Conservation (phyloP, 495 filamentous ascomycete species). For the Penicillium angulare region DNA sequence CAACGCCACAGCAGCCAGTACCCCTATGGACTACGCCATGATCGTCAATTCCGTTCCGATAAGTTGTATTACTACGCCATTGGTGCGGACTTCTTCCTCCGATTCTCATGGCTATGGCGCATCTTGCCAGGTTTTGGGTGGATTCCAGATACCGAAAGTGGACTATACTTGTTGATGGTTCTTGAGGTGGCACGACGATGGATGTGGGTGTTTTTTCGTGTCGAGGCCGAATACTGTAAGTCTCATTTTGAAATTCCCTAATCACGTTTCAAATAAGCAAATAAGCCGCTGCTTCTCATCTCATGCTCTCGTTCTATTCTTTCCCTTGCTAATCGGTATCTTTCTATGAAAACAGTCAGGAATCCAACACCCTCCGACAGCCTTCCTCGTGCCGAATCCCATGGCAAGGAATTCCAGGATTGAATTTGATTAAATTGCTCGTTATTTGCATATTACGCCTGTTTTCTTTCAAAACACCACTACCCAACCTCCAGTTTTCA, state of each 20-base stretch:
- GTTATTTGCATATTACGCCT: neutral
- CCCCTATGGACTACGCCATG: conserved; percentile 73
- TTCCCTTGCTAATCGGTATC: no score
- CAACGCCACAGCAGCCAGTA: conserved; percentile 54
- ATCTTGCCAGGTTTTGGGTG: conserved; percentile 75
- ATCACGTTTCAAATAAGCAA: neutral
- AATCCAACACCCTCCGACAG: conserved; percentile 54
- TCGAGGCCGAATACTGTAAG: conserved; percentile 87
- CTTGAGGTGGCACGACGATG: conserved; percentile 84
- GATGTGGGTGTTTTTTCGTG: conserved; percentile 96
- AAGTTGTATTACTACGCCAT: conserved; percentile 83
- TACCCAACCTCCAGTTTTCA: neutral
- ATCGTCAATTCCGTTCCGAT: conserved; percentile 64
- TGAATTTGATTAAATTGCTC: conserved; percentile 21
- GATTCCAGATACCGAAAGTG: conserved; percentile 79
- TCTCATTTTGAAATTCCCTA: conserved; percentile 12
- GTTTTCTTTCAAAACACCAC: neutral
- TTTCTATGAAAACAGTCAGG: conserved; percentile 53
- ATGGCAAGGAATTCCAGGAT: conserved; percentile 45
- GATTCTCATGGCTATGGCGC: conserved; percentile 89
- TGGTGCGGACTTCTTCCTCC: conserved; percentile 69
- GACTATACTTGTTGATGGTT: conserved; percentile 82
- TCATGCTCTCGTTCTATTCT: conserved; percentile 54
- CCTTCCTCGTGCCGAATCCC: conserved; percentile 50
- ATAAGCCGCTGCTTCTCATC: neutral